Base-by-base conservation (phyloP, 116 monocot genomes). In the Phalaenopsis hybrid region DNA sequence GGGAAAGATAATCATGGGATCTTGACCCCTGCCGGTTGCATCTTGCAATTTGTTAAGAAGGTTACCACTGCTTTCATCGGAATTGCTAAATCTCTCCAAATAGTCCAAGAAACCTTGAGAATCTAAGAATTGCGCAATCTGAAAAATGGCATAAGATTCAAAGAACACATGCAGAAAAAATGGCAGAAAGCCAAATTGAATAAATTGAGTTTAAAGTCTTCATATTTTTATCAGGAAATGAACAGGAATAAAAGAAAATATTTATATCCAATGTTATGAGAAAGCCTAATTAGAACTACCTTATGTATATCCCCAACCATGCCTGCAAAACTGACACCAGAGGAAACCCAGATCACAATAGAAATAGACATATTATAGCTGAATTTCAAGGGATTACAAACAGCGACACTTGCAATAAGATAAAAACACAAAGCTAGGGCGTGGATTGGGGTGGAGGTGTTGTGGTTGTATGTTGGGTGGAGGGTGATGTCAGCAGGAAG, bases 21-120 rank as follows among this genome's bases (percentile, higher is more conserved):
- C 87, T 87, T 93, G 98, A 82, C 98, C 95, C 79, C 98, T 89
- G 68, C 98, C 98, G 46, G 81, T 87, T 86, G 95, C 92, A 91
- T 99, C 98, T 91, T 99, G 98, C 86, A 99, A 87, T 87, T 95
- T 99, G 85, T 92, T 87, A 79, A 99, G 92, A 88, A 99, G 95
- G 83, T 92, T 99, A 79, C 80, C 85, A 61, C 67, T 85, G 68
- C 15, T 83, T 81, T 91, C 93, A 85, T 90, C 92, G 41, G 93
- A 88, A 84, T 81, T 92, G 73, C 85, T 81, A 21, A 83, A 93
- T 87, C 95, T 92, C 79, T 93, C 98, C 74, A 95, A 52, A 84
- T 99, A 99, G 89, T 99, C 93, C 69, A 91, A 76, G 81, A 95
- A 99, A 41, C 91, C 93, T 86, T 94, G 98, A 57, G 98, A 92